Evolutionary conservation across 129 eudicot species (phyloP), one percentile per base, ranked within the genome.

Genomic region (Pittosporum tobira): DNA sequence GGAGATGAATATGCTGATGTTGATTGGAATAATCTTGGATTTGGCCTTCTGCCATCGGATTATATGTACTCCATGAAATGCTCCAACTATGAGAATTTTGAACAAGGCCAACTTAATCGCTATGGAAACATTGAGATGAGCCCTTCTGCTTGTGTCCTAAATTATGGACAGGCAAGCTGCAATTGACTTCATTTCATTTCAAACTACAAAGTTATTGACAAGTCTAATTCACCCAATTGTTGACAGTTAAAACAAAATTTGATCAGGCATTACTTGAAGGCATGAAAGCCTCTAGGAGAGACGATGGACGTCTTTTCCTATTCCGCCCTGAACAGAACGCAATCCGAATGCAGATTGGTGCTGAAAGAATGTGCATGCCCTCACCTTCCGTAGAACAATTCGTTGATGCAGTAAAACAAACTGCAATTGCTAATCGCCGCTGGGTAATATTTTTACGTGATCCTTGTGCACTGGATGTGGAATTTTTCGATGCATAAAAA

Each of bases 301-400:
- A 78, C 27, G 81, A 83, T 46, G 99, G 94, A 1, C 69, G 80
- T 11, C 18, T 91, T 14, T 80, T 78, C 23, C 54, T 87, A 15
- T 91, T 91, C 60, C 96, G 99, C 0, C 99, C 99, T 0, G 79
- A 79, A 38, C 81, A 83, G 36, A 91, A 91, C 66, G 99, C 96
- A 0, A 64, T 79, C 15, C 84, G 99, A 10, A 86, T 91, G 99
- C 88, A 74, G 46, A 64, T 71, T 2, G 99, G 99, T 27, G 94
- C 99, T 11, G 83, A 87, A 26, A 83, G 99, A 67, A 81, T 91
- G 94, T 91, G 99, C 75, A 91, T 91, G 99, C 79, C 69, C 11
- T 63, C 85, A 3, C 99, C 99, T 19, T 83, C 96, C 0, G 12
- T 75, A 46, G 78, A 87, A 15, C 90, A 86, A 42, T 91, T 91